Percentiles rank a stretch among this genome's conserved stretches.
These are phyloP conservation scores for Eucalyptus caleyi DNA, from an alignment of 345 rosid species.

Conservation along the genomic window DNA sequence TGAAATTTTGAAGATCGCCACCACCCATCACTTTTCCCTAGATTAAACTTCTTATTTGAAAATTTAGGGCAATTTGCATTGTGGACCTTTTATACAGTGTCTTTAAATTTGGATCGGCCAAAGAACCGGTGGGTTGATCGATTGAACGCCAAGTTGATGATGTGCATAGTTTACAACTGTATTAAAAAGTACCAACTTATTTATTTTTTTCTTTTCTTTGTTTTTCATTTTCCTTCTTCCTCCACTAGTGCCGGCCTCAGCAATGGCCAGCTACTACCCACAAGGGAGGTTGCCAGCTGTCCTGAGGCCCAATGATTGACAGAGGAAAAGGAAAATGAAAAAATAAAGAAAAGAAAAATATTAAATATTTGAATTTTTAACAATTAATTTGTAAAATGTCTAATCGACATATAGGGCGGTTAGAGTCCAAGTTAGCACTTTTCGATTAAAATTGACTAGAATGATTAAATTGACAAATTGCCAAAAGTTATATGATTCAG, in stretches of 20 bases:
- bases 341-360: no score
- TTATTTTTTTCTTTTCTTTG: no score
- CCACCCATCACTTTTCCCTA: background rate
- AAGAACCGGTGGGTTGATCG: background rate
- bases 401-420: fast-evolving
- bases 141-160: background rate
- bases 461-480: no score
- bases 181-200: no score
- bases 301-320: fast-evolving
- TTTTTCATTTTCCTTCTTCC: background rate
- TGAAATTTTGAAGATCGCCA: background rate
- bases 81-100: background rate
- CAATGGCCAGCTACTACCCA: background rate
- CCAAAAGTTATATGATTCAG: background rate
- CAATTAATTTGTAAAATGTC: background rate
- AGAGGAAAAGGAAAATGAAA: background rate
- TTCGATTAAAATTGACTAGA: background rate
- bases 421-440: fast-evolving
- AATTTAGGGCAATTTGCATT: background rate
- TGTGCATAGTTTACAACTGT: background rate
- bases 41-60: background rate
- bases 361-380: no score
- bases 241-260: background rate
- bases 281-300: background rate
- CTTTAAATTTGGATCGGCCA: background rate